A percentile compares a stretch with the other conserved stretches of the same genome.
Evolutionary conservation across 495 filamentous ascomycete genomes (phyloP).

Genomic region (Achaetomiella virescens): DNA sequence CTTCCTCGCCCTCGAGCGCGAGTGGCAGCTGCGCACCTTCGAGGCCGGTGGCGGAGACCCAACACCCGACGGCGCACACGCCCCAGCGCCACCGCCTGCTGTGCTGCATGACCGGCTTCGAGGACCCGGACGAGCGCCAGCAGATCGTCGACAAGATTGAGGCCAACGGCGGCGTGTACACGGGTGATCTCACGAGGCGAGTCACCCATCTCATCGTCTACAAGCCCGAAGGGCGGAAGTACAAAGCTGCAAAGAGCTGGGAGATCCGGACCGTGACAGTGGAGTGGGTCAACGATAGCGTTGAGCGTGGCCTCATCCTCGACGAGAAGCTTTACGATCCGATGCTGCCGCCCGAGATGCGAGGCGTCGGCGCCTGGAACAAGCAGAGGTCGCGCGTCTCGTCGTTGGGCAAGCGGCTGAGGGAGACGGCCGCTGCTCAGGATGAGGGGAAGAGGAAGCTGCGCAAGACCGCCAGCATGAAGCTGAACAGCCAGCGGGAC

Average conservation of each 20-base stretch:
- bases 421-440: constrained; percentile 23
- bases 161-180: constrained; percentile 71
- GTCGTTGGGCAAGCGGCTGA: constrained; percentile 34
- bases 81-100: constrained; percentile 46
- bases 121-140: constrained; percentile 65
- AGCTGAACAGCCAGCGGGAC: constrained; percentile 70
- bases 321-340: constrained; percentile 81
- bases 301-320: constrained; percentile 87
- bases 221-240: constrained; percentile 77
- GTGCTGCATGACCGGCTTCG: constrained; percentile 87
- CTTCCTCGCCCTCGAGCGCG: constrained; percentile 50
- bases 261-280: constrained; percentile 66
- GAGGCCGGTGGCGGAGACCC: constrained; percentile 35
- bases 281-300: constrained; percentile 81
- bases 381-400: constrained; percentile 38
- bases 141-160: constrained; percentile 55
- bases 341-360: constrained; percentile 55
- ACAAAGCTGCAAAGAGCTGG: constrained; percentile 76
- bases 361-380: constrained; percentile 77
- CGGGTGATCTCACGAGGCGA: constrained; percentile 75
- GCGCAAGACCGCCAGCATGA: constrained; percentile 71
- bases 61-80: constrained; percentile 14
- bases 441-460: constrained; percentile 61
- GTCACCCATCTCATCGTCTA: constrained; percentile 83
- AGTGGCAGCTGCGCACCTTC: constrained; percentile 39